Evolutionary conservation across 1,284 basidiomycete genomes (phyloP), one percentile per base, ranked within the genome.

Genomic region (Puccinia horiana): DNA sequence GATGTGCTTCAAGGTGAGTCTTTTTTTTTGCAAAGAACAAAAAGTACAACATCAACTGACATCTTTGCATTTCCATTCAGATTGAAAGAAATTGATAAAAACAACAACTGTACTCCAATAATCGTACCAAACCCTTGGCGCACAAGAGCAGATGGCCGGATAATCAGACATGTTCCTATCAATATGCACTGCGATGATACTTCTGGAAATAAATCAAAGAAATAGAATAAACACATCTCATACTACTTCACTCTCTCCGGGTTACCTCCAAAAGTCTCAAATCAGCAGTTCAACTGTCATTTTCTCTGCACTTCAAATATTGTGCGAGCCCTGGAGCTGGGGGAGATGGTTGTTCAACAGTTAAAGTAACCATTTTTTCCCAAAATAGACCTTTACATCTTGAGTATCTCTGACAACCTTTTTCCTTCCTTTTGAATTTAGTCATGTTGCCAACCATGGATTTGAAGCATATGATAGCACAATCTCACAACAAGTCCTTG

Each of bases 141-240:
- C 1, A 47, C 5, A 6, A 69, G 35, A 69, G 67, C 67, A 2
- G 40, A 8, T 1, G 26, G 26, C 44, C 16, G 35, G 44, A 47
- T 69, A 20, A 37, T 69, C 8, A 23, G 44, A 72, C 29, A 72
- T 42, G n/a, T 72, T 42, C 42, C 69, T 29, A 72, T 47, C 40
- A 72, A 26, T 18, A 1, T 72, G 1, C 52, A 49, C 16, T 72
- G 40, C 47, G 67, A 47, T 20, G 29, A 65, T n/a, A 16, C 52
- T n/a, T n/a, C n/a, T n/a, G n/a, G n/a, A n/a, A n/a, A n/a, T n/a
- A n/a, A n/a, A n/a, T n/a, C n/a, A n/a, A n/a, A n/a, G n/a, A n/a
- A n/a, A n/a, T n/a, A n/a, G n/a, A n/a, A n/a, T n/a, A n/a, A n/a
- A n/a, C n/a, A n/a, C n/a, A n/a, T n/a, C n/a, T n/a, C n/a, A n/a